Evolutionary conservation across 805 yeast species (phyloP), one percentile per base, ranked within the genome.

Genomic region (Lipomyces kockii): DNA sequence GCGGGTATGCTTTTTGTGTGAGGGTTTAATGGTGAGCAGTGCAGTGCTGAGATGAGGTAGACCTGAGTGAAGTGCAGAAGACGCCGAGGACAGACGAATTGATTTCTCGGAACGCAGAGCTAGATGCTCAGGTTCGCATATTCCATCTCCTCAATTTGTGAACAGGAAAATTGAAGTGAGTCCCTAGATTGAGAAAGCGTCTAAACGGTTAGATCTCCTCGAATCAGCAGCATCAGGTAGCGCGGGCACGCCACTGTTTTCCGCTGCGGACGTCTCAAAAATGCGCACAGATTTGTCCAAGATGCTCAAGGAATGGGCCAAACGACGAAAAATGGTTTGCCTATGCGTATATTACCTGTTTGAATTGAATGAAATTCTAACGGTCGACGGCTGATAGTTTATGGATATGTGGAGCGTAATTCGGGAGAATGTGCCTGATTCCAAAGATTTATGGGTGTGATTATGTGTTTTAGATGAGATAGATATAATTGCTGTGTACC

Each of bases 321-420:
- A 52, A 12, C 69, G 71, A 3, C 66, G 67, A 9, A 59, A 59
- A 35, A 65, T 67, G 71, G 69, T 60, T 52, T 52, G 55, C 17
- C 17, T 22, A 29, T 52, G 3, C 34, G 27, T 11, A 49, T 49
- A 20, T n/a, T 52, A 52, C 27, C 2, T 56, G 17, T 29, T 14
- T 32, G 35, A 37, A 17, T 6, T 14, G 17, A 14, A 12, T 25
- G 32, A 20, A 3, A 43, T 17, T 3, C 49, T 43, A 53, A 22
- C 32, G 54, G 35, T 20, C 39, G 39, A 29, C 12, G 37, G 58
- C 39, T 55, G 52, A 51, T 32, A 49, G 63, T 60, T 67, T 43
- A 25, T 22, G 22, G 60, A 9, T 12, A 20, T 67, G 46, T 67
- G 70, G 70, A 32, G 27, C 22, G 63, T 57, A 6, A 39, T 67